Base-by-base conservation (phyloP, 164 flowering plant genomes). In the Euptelea pleiosperma region DNA sequence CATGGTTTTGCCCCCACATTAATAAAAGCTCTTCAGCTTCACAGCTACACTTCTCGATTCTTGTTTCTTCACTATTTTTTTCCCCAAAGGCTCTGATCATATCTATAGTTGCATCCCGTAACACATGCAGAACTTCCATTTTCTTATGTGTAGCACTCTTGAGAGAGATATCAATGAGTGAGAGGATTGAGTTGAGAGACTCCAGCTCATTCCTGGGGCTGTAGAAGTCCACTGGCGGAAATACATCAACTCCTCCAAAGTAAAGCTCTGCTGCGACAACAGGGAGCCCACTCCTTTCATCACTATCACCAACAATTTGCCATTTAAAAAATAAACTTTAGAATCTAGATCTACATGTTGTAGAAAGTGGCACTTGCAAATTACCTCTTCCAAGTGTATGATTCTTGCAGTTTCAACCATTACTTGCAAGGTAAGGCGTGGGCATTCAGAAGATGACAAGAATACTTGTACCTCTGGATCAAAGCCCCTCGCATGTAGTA, bases 191-290 rank as follows among this genome's bases (percentile, higher is more conserved):
- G 63, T 86, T 77, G 43, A 89, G 85, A 61, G 96, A 83, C 53
- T 78, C 82, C 69, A 87, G 59, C 73, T 89, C 98, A 75, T 89
- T 93, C 72, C 78, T 82, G 21, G 78, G 67, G 69, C 86, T 82
- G 70, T 70, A 79, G 29, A 64, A 70, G 2, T 78, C 80, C 22
- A 54, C 39, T 7, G 62, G 47, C 31, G 64, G 57, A 64, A 24
- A 25, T 3, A 33, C 70, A 61, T 77, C 75, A 55, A 53, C 72
- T 31, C 72, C 78, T 52, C 56, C 75, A 75, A 92, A 92, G 70
- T 92, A 92, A 36, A 92, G 79, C 56, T 92, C 98, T 33, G 67
- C 62, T 92, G 84, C 70, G 74, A 33, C 48, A 69, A 67, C 48
- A 39, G 34, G 22, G 16, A 63, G 19, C n/a, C 31, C 48, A 58